Base-by-base conservation (phyloP, 768 basidiomycete genomes). In the Termitomyces bulborhizus region DNA sequence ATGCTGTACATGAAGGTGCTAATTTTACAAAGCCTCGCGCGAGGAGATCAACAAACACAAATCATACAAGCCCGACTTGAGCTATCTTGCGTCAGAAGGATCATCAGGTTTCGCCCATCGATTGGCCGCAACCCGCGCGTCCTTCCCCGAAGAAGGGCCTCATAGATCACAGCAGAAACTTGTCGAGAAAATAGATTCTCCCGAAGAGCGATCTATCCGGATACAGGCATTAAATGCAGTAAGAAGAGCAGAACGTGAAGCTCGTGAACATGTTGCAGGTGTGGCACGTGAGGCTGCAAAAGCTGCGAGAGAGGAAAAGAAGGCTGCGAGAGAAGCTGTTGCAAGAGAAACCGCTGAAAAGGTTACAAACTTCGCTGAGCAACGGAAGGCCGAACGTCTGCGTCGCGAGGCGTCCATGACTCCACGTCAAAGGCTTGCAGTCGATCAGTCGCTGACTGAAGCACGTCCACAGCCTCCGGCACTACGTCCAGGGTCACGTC, bases 31-130 rank as follows among this genome's bases (percentile, higher is more conserved):
- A 63, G 64, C 59, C 11, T 53, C 60, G 26, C 59, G 59, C 36
- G 45, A 63, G 50, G 64, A 64, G 41, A 43, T 65, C 42, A 50
- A 48, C 21, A 36, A 36, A 16, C 34, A 6, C 40, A 11, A 16
- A 3, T n/a, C 43, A 16, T 57, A 60, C 56, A 59, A 57, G 34
- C 59, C 66, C 32, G 67, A 71, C 59, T 56, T 71, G 31, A 67
- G 61, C 46, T 70, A 70, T 42, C 64, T 71, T 41, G 60, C 61
- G 32, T 57, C 67, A 48, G 63, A 60, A 18, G 56, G 62, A 31
- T 49, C 57, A 16, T 57, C 45, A 34, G 64, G 63, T 46, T 51
- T 72, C 4, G 65, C 71, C 31, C 58, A 63, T 34, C 57, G 56
- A 42, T 41, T 64, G 48, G 59, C 59, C 24, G 46, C 46, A 3